Conservation (phyloP, 2,329 filamentous ascomycete genomes). For the Orbilia blumenaviensis region DNA sequence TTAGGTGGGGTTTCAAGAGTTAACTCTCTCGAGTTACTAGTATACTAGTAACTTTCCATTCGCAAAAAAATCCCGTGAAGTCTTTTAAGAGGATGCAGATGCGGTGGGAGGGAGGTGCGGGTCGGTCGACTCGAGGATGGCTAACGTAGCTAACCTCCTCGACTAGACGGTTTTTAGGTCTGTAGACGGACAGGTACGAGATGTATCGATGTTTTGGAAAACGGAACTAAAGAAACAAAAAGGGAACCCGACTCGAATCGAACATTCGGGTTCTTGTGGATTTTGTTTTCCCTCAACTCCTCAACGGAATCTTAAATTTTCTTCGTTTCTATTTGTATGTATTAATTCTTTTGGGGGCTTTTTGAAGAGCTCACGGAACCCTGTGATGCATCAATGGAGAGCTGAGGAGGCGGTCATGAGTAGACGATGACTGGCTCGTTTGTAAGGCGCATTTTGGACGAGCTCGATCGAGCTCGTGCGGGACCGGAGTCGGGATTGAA, state of each 20-base stretch:
- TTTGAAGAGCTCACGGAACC: slow-evolving; percentile 30
- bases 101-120: slow-evolving; percentile 25
- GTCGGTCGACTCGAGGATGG: background rate
- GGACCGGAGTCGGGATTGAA: slow-evolving; percentile 38
- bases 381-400: slow-evolving; percentile 34
- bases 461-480: slow-evolving; percentile 44
- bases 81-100: slow-evolving; percentile 36
- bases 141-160: slow-evolving; percentile 1
- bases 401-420: slow-evolving; percentile 21
- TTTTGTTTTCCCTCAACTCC: background rate
- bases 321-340: background rate
- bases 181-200: slow-evolving; percentile 24
- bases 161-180: background rate
- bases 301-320: background rate
- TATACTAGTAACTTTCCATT: too few relatives aligned
- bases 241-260: too few relatives aligned
- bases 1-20: slow-evolving; percentile 28
- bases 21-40: too few relatives aligned
- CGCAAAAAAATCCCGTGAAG: slow-evolving; percentile 22
- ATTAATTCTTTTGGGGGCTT: background rate
- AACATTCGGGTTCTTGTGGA: background rate
- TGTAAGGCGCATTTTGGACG: slow-evolving; percentile 30
- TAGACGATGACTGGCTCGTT: slow-evolving; percentile 31
- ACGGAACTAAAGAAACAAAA: too few relatives aligned
- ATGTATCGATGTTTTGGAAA: background rate